Percentiles rank a stretch among this genome's conserved stretches.
Evolutionary conservation across 2,329 filamentous ascomycete genomes (phyloP).

Genomic region (Blumeria graminis): DNA sequence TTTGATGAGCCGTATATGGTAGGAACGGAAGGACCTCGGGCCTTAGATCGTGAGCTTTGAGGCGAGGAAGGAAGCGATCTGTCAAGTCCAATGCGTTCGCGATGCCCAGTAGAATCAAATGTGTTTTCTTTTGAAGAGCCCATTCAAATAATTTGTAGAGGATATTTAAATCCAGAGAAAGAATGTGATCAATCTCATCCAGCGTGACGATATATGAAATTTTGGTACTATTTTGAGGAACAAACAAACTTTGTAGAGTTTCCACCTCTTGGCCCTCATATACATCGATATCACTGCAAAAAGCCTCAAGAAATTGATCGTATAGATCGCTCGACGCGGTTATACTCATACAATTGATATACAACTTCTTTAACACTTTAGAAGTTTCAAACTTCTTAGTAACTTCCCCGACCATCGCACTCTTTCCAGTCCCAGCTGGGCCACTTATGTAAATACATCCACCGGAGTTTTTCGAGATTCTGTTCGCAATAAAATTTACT

Average conservation of each 20-base stretch:
- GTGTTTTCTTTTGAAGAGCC: constrained; percentile 63
- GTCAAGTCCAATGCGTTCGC: constrained; percentile 91
- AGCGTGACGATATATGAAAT: constrained; percentile 60
- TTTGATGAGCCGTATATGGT: constrained; percentile 71
- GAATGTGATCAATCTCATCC: constrained; percentile 85
- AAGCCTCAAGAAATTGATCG: constrained; percentile 46
- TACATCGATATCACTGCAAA: constrained; percentile 33
- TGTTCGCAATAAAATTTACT: constrained; percentile 39
- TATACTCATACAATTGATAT: constrained; percentile 94
- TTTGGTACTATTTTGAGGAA: constrained; percentile 30
- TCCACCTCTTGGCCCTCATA: constrained; percentile 42
- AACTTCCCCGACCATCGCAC: constrained; percentile 69
- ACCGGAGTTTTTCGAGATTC: constrained; percentile 32
- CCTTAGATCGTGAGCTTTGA: constrained; percentile 82
- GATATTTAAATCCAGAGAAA: constrained; percentile 70
- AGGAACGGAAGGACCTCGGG: constrained; percentile 77
- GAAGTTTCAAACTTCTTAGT: constrained; percentile 31
- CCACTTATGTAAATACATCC: constrained; percentile 90
- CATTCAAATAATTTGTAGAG: constrained; percentile 92
- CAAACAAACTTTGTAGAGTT: constrained; percentile 45
- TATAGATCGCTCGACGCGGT: constrained; percentile 75
- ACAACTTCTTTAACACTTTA: constrained; percentile 37
- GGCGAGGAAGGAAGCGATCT: constrained; percentile 74
- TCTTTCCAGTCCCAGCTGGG: constrained; percentile 90
- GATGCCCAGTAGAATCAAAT: constrained; percentile 68